Evolutionary conservation across 139 green algal species (phyloP).

Genomic region (Diplosphaera chodatii): DNA sequence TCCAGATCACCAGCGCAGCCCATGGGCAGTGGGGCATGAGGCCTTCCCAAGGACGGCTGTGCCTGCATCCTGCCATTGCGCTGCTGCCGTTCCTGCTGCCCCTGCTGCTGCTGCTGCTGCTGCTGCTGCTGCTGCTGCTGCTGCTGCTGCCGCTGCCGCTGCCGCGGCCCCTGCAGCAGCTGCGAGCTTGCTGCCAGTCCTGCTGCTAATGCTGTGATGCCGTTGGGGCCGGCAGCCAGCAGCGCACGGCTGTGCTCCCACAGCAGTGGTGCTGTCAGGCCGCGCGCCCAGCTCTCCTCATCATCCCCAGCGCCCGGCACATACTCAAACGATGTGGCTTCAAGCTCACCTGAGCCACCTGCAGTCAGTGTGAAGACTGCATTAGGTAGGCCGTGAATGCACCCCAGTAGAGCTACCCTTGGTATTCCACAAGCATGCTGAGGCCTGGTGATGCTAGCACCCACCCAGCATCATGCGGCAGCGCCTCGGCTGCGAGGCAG

Average conservation of each 20-base stretch:
- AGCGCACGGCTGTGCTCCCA: slow-evolving; percentile 54
- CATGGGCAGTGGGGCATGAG: slow-evolving; percentile 24
- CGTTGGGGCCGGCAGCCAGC: slow-evolving; percentile 41
- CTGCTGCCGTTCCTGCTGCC: background rate
- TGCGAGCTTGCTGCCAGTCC: slow-evolving; percentile 32
- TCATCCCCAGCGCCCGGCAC: slow-evolving; percentile 89
- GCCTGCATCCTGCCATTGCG: background rate
- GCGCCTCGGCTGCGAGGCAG: slow-evolving; percentile 59
- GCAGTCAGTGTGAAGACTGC: background rate
- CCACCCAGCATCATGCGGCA: slow-evolving; percentile 8
- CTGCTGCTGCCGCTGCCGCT: too few species aligned
- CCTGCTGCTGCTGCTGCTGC: background rate
- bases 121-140: background rate
- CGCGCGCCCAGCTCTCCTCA: slow-evolving; percentile 88
- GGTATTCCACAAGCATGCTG: background rate
- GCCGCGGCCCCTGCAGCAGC: slow-evolving; percentile 44
- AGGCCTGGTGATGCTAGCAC: background rate
- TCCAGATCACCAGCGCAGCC: slow-evolving; percentile 14
- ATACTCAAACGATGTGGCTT: slow-evolving; percentile 45
- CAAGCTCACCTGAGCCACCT: background rate
- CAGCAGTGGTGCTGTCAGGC: slow-evolving; percentile 70
- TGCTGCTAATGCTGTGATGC: slow-evolving; percentile 13
- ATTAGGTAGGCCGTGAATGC: too few species aligned
- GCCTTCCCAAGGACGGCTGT: too few species aligned
- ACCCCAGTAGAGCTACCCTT: too few species aligned